Percentiles rank a stretch among this genome's conserved stretches.
These are phyloP conservation scores for Keithomyces neogunnii DNA, from an alignment of 2,329 filamentous ascomycete genomes.

Conservation along the genomic window DNA sequence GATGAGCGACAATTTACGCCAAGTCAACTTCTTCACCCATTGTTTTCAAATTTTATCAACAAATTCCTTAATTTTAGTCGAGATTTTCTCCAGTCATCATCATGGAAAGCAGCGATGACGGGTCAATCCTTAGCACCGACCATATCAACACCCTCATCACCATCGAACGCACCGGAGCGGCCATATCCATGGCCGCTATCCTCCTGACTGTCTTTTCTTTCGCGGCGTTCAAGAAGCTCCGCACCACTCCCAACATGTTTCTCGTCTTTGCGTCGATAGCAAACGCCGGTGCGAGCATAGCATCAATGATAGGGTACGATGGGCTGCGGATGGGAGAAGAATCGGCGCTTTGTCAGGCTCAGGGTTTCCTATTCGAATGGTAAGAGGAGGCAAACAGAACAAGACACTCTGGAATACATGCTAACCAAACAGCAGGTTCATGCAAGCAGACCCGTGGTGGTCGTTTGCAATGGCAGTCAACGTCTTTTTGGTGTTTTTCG, in stretches of 20 bases:
- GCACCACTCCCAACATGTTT: conserved; percentile 49
- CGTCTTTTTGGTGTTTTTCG: conserved; percentile 62
- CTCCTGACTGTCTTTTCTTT: conserved; percentile 41
- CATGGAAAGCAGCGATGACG: conserved; percentile 7
- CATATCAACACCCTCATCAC: conserved; percentile 37
- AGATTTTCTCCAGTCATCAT: neutral
- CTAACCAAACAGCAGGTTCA: conserved; percentile 47
- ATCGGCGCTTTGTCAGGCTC: conserved; percentile 52
- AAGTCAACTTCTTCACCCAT: too few relatives aligned
- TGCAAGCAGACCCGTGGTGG: conserved; percentile 69
- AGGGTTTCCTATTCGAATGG: conserved; percentile 57
- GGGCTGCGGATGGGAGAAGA: conserved; percentile 47
- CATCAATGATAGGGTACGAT: conserved; percentile 62
- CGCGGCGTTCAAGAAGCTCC: conserved; percentile 38
- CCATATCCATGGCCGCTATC: conserved; percentile 44
- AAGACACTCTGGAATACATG: too few relatives aligned
- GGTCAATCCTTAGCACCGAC: conserved; percentile 19
- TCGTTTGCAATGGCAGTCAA: conserved; percentile 76
- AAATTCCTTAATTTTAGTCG: neutral
- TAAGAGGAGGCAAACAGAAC: conserved; percentile 29
- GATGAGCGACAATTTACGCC: too few relatives aligned
- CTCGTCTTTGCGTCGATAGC: conserved; percentile 28
- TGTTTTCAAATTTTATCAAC: neutral
- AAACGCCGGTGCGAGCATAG: conserved; percentile 46
- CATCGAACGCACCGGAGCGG: conserved; percentile 45